Evolutionary conservation across 371 early-diverging fungal species (phyloP).

Genomic region (Apophysomyces sp.): DNA sequence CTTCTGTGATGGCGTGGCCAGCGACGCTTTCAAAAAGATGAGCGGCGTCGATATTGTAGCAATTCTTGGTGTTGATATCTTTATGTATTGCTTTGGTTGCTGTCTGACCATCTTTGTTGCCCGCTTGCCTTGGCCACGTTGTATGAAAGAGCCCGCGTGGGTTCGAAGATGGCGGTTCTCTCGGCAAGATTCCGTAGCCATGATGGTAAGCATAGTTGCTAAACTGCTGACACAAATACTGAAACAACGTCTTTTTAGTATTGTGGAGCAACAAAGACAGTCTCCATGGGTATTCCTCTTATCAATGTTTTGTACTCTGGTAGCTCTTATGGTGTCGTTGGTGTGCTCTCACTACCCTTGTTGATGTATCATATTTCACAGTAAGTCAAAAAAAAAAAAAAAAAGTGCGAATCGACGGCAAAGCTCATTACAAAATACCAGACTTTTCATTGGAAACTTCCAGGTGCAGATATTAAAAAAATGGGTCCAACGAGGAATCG

Average conservation of each 20-base stretch:
- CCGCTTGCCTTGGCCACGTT: constrained; percentile 40
- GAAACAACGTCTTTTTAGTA: constrained; percentile 25
- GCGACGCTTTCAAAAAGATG: constrained; percentile 49
- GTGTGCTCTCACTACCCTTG: constrained; percentile 65
- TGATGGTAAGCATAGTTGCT: constrained; percentile 43
- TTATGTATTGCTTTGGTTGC: constrained; percentile 50
- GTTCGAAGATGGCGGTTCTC: constrained; percentile 39
- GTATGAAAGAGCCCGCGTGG: constrained; percentile 21
- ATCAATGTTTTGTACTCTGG: constrained; percentile 67
- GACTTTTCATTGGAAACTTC: constrained; percentile 64
- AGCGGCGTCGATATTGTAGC: constrained; percentile 58
- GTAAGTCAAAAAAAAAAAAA: no score
- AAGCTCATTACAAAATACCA: no score
- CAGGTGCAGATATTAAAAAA: constrained; percentile 56
- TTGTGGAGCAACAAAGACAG: constrained; percentile 75
- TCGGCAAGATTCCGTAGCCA: constrained; percentile 51
- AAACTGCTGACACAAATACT: background rate
- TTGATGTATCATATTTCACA: constrained; percentile 76
- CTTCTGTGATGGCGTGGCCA: constrained; percentile 72
- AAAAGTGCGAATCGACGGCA: no score
- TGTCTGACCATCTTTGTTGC: constrained; percentile 35
- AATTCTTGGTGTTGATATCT: constrained; percentile 53
- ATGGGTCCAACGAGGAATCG: constrained; percentile 47
- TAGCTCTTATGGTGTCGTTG: constrained; percentile 48
- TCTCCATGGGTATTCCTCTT: constrained; percentile 76